These are phyloP conservation scores for Oldenlandia corymbosa DNA, from an alignment of 257 asterid species.

Conservation along the genomic window DNA sequence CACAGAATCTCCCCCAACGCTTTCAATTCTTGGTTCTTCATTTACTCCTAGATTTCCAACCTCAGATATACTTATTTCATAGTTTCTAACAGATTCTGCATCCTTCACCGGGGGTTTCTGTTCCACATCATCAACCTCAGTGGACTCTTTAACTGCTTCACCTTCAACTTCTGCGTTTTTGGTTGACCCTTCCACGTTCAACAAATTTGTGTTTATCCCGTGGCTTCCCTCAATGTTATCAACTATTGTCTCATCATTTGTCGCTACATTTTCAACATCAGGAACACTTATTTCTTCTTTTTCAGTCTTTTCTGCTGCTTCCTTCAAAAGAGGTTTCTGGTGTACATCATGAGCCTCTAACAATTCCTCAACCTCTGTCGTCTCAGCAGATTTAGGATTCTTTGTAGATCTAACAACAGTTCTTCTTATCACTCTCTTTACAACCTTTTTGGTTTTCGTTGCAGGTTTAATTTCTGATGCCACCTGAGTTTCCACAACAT, in stretches of 20 bases:
- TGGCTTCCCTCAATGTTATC: slow-evolving; percentile 15
- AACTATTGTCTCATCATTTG: slow-evolving; percentile 14
- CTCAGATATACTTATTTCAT: too few relatives aligned
- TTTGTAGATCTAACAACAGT: slow-evolving; percentile 24
- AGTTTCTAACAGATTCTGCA: too few relatives aligned
- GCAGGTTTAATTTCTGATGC: slow-evolving; percentile 29
- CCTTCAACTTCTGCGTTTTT: slow-evolving; percentile 21
- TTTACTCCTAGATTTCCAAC: too few relatives aligned
- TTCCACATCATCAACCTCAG: too few relatives aligned
- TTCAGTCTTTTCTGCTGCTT: slow-evolving; percentile 1
- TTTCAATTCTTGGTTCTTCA: neutral
- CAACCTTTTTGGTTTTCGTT: slow-evolving; percentile 31
- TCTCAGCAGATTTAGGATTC: slow-evolving; percentile 21
- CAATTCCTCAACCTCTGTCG: slow-evolving; percentile 11
- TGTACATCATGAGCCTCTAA: slow-evolving; percentile 1
- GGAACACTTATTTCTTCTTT: slow-evolving; percentile 10
- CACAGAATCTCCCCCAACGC: slow-evolving; percentile 12
- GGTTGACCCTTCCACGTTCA: slow-evolving; percentile 15
- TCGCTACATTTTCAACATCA: slow-evolving; percentile 11
- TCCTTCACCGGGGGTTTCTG: too few relatives aligned
- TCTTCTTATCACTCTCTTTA: slow-evolving; percentile 36
- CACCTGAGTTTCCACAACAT: slow-evolving; percentile 19
- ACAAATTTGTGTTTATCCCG: slow-evolving; percentile 17
- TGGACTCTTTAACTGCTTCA: too few relatives aligned
- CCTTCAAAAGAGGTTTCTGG: slow-evolving; percentile 1